Evolutionary conservation across 2,329 filamentous ascomycete species (phyloP).

Genomic region (Juglanconis sp.): DNA sequence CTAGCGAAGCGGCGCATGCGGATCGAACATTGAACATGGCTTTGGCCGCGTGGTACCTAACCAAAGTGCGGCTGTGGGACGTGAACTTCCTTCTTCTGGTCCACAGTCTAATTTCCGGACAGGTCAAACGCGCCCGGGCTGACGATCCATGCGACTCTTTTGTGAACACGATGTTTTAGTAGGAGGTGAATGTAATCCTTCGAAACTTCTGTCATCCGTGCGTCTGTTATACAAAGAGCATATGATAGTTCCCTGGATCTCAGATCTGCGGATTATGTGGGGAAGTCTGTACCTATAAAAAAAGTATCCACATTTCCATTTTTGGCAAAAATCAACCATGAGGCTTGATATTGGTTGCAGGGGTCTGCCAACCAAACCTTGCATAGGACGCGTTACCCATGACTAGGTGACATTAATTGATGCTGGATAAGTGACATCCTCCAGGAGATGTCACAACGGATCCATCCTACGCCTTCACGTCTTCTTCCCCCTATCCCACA

Average conservation of each 20-base stretch:
- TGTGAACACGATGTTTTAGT: background rate
- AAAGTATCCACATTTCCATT: background rate
- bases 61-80: too few species aligned
- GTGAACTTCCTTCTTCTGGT: too few species aligned
- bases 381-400: background rate
- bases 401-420: background rate
- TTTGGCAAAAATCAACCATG: background rate
- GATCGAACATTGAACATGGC: too few species aligned
- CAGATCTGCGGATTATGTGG: background rate
- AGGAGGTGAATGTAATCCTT: background rate
- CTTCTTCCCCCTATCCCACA: too few species aligned
- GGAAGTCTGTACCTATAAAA: background rate
- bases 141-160: background rate
- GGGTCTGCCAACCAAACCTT: background rate
- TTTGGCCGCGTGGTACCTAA: too few species aligned
- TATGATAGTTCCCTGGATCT: background rate
- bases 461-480: too few species aligned
- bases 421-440: too few species aligned
- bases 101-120: too few species aligned
- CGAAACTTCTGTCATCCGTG: background rate
- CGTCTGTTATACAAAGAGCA: background rate
- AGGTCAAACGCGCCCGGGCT: too few species aligned
- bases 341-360: too few species aligned
- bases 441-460: too few species aligned
- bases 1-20: background rate